These are phyloP conservation scores for Rubus idaeus DNA, from an alignment of 306 rosid species.

Conservation along the genomic window DNA sequence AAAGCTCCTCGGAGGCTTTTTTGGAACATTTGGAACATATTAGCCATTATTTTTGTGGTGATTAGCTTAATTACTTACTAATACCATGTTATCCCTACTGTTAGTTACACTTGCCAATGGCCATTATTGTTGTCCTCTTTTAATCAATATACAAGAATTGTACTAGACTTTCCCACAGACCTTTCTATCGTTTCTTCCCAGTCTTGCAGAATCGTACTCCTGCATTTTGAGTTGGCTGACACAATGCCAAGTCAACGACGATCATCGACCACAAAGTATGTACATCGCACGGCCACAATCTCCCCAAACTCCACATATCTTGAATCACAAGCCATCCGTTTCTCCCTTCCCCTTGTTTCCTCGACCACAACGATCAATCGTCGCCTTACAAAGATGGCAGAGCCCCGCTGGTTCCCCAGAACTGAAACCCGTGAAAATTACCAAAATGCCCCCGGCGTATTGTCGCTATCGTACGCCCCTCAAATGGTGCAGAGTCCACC, in stretches of 20 bases:
- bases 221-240: neutral
- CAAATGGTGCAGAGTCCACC: slow-evolving; percentile 33
- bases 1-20: too few species aligned
- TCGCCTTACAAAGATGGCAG: neutral
- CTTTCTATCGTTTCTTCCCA: neutral
- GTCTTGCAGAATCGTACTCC: neutral
- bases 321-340: neutral
- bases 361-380: neutral
- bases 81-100: neutral
- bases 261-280: neutral
- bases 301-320: neutral
- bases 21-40: too few species aligned
- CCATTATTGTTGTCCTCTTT: neutral
- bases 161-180: neutral
- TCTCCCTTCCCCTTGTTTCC: too few species aligned
- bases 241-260: neutral
- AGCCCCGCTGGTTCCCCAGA: slow-evolving; percentile 16
- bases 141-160: neutral
- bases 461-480: slow-evolving; percentile 47
- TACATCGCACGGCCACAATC: neutral
- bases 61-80: neutral
- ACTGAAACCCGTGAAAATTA: neutral
- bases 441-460: slow-evolving; percentile 39
- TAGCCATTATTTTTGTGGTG: neutral
- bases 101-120: neutral